These are phyloP conservation scores for Groenewaldozyma auringiensis DNA, from an alignment of 1,139 yeast genomes.

Conservation along the genomic window DNA sequence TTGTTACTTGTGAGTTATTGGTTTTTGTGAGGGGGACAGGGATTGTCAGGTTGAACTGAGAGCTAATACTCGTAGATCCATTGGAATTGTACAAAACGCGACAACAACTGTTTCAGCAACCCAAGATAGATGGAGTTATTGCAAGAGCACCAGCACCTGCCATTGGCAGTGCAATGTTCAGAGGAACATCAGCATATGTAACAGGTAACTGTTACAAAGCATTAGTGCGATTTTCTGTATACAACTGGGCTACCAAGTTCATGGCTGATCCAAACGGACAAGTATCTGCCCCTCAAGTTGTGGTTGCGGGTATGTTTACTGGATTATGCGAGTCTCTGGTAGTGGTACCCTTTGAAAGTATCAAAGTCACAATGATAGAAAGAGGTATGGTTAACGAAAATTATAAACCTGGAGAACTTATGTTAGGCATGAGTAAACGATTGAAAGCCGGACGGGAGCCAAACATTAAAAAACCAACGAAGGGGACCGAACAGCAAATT, in stretches of 20 bases:
- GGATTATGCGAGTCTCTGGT: slow-evolving; percentile 66
- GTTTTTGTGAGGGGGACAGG: too few species aligned
- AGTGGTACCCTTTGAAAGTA: slow-evolving; percentile 81
- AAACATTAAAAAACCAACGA: background rate
- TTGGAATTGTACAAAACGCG: slow-evolving; percentile 76
- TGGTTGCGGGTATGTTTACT: slow-evolving; percentile 77
- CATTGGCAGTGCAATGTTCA: slow-evolving; percentile 45
- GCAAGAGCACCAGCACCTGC: slow-evolving; percentile 28
- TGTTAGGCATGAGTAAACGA: slow-evolving; percentile 1
- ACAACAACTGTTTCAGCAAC: slow-evolving; percentile 42
- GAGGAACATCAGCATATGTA: slow-evolving; percentile 77
- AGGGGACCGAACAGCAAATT: background rate
- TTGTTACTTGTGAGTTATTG: slow-evolving; percentile 46
- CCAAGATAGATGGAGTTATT: slow-evolving; percentile 28
- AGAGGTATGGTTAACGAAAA: slow-evolving; percentile 14
- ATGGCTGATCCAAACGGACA: slow-evolving; percentile 43
- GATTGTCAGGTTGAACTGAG: background rate
- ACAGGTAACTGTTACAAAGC: slow-evolving; percentile 70
- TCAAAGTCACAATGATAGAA: slow-evolving; percentile 66
- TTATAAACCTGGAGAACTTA: background rate
- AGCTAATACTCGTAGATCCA: slow-evolving; percentile 40
- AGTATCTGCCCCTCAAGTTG: slow-evolving; percentile 32
- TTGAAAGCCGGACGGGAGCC: background rate
- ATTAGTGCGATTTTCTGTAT: slow-evolving; percentile 61
- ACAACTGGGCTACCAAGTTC: slow-evolving; percentile 68